Percentiles rank a stretch among this genome's conserved stretches.
Conservation (phyloP, 1,139 yeast genomes). For the Arxiozyma slooffiae region DNA sequence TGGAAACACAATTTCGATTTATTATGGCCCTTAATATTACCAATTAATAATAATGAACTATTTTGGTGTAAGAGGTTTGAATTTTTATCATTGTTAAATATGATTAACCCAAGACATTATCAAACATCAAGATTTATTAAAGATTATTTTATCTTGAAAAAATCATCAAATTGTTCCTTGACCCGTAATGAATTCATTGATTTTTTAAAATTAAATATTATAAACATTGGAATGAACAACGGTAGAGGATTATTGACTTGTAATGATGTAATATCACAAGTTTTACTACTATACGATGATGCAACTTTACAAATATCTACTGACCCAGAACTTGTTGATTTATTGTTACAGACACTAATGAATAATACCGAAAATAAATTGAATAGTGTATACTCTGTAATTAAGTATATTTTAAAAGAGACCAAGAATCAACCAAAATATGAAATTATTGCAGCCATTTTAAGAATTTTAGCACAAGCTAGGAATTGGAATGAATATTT, state of each 20-base stretch:
- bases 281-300: conserved; percentile 13
- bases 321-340: conserved; percentile 15
- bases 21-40: conserved; percentile 18
- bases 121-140: conserved; percentile 8
- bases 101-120: conserved; percentile 8
- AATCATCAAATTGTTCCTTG: conserved; percentile 13
- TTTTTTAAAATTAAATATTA: conserved; percentile 12
- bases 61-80: conserved; percentile 17
- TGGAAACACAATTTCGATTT: conserved; percentile 15
- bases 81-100: conserved; percentile 13
- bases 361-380: conserved; percentile 9
- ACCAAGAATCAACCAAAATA: conserved; percentile 9
- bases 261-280: conserved; percentile 13
- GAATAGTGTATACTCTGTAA: conserved; percentile 4
- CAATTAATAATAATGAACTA: conserved; percentile 5
- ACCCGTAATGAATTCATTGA: conserved; percentile 17
- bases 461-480: conserved; percentile 14
- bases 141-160: conserved; percentile 20
- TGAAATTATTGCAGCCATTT: conserved; percentile 9
- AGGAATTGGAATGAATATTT: conserved; percentile 17
- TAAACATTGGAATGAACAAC: conserved; percentile 5
- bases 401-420: conserved; percentile 10
- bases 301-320: conserved; percentile 7
- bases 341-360: conserved; percentile 16
- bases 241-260: conserved; percentile 10